Evolutionary conservation across 2,329 filamentous ascomycete genomes (phyloP).

Genomic region (Ceratocystis alfenasii): DNA sequence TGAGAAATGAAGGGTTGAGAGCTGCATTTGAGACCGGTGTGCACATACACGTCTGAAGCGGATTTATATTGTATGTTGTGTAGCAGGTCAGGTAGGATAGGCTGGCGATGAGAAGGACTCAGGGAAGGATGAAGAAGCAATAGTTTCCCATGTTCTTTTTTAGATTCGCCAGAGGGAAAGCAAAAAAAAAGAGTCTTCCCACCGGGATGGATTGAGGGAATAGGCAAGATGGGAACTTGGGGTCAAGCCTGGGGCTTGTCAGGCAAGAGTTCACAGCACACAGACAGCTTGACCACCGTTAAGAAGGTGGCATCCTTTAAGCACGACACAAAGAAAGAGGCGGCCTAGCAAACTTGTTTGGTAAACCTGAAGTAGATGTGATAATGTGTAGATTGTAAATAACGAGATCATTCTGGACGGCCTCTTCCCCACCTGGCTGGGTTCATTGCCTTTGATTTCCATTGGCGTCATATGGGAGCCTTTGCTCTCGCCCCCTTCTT

Average conservation of each 20-base stretch:
- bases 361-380: no score
- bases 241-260: conserved; percentile 1
- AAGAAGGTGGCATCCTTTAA: not conserved
- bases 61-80: not conserved
- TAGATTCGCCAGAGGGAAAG: not conserved
- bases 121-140: conserved; percentile 10
- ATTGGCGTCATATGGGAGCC: no score
- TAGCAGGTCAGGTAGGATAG: not conserved
- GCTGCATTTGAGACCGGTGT: conserved; percentile 1
- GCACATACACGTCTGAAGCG: not conserved
- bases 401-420: no score
- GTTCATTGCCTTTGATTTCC: no score
- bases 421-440: no score
- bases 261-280: not conserved
- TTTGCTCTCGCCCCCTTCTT: no score
- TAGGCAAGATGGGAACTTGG: conserved; percentile 10
- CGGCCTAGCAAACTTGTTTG: not conserved
- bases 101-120: not conserved
- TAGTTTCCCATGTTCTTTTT: conserved; percentile 1
- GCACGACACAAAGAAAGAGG: not conserved
- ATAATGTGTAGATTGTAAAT: no score
- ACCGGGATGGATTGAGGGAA: conserved; percentile 20
- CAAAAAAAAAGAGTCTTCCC: conserved; percentile 10
- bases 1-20: conserved; percentile 3
- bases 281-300: not conserved